Base-by-base conservation (phyloP, 2,329 filamentous ascomycete genomes). In the Myriangium duriaei region DNA sequence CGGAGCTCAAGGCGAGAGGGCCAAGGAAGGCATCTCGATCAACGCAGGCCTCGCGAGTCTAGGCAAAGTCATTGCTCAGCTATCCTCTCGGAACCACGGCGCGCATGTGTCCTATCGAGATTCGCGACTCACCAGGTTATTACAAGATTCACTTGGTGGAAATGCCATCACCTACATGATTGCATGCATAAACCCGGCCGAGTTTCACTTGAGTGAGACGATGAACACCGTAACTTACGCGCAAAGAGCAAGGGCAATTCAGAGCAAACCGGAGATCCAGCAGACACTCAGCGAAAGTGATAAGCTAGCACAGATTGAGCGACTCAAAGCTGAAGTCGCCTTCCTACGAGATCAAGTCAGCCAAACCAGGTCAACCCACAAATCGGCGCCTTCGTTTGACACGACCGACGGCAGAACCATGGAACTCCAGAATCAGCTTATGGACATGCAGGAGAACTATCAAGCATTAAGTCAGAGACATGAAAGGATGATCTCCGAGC, bases 151-250 rank as follows among this genome's bases (percentile, higher is more conserved):
- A 0, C 70, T 98, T 4, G 91, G 91, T 41, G 91, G 91, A 4
- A 96, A 93, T 56, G 91, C 91, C 24, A 93, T 95, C 55, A 98
- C 91, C 1, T 98, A 96, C 63, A 96, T 98, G 91, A 91, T 98
- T 62, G 91, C 91, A 6, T 98, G 91, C 61, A 87, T 98, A 18
- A 98, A 88, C 1, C 88, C 87, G 0, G 85, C 88, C 11, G 87
- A 95, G 56, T 98, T 98, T 55, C 91, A 98, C 57, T 68, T 98
- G 31, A 96, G 87, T 62, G 91, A 98, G 62, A 96, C 92, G 0
- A 67, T 98, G 41, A 98, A 98, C 58, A 98, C 91, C 0, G 84
- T 98, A 11, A 58, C 95, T 58, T 98, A 98, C 61, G 91, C 91
- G 5, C 91, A 96, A 63, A 76, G 91, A 47, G 92, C 91, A 45